phyloP scores from a whole-genome alignment of 192 early-diverging fungal species.

The Coemansia sp. region DNA sequence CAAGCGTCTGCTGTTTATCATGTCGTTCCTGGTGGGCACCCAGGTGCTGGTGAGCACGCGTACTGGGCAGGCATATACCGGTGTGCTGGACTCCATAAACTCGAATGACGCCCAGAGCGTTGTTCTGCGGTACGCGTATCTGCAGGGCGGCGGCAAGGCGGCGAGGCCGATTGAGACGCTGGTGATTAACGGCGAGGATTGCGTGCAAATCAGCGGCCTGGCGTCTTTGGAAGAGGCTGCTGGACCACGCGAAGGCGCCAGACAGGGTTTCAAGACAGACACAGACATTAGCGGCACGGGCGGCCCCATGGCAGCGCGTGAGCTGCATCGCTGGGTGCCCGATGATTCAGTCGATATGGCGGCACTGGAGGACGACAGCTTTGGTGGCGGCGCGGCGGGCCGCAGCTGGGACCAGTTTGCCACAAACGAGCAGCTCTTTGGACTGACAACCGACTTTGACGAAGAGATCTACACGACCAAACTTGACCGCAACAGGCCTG shows the following conservation, averaged over 20 bases:
- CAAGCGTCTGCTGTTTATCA: conserved; percentile 37
- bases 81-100: conserved; percentile 44
- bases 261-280: conserved; percentile 75
- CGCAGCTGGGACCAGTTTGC: conserved; percentile 94
- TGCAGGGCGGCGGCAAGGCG: conserved; percentile 16
- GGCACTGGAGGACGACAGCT: conserved; percentile 24
- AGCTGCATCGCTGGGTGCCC: conserved; percentile 84
- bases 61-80: conserved; percentile 18
- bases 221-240: conserved; percentile 18
- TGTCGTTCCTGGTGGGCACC: conserved; percentile 39
- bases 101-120: conserved; percentile 49
- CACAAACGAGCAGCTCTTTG: conserved; percentile 89
- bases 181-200: conserved; percentile 38
- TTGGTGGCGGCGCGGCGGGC: not conserved
- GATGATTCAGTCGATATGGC: conserved; percentile 51
- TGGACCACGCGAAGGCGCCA: conserved; percentile 1
- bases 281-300: conserved; percentile 74
- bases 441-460: conserved; percentile 91
- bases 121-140: conserved; percentile 41
- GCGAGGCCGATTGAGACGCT: conserved; percentile 30
- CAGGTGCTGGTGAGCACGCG: conserved; percentile 26
- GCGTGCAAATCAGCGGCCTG: conserved; percentile 28
- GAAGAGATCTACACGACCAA: conserved; percentile 96
- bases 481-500: conserved; percentile 76
- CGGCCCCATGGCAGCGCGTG: conserved; percentile 66